A percentile compares a stretch with the other conserved stretches of the same genome.
Conservation (phyloP, 805 yeast species). For the Candida ortonii region DNA sequence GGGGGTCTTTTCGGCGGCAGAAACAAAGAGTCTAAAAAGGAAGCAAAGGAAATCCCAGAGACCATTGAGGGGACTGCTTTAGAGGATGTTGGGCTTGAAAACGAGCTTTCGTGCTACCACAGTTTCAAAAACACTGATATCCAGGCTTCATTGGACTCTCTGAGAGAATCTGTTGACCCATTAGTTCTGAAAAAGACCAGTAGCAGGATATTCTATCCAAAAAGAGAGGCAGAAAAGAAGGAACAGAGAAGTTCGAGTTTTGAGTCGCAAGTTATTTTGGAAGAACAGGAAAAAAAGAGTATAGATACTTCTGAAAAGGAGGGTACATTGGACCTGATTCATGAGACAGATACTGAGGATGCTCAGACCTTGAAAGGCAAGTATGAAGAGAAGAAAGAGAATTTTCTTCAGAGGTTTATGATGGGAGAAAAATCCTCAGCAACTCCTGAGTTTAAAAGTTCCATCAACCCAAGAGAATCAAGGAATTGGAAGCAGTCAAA, state of each 20-base stretch:
- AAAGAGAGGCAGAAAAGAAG: background rate
- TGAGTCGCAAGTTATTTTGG: background rate
- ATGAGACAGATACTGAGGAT: no score
- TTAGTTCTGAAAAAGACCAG: slow-evolving; percentile 16
- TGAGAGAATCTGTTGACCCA: slow-evolving; percentile 13
- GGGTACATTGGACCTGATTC: no score
- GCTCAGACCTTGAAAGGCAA: no score
- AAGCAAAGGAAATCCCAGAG: background rate
- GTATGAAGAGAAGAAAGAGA: no score
- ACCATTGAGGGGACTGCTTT: background rate
- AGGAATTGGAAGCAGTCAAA: no score
- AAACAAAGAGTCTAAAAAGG: background rate
- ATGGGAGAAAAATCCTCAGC: background rate
- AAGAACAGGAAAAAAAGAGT: background rate
- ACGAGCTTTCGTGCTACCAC: slow-evolving; percentile 17
- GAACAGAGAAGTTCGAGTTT: no score
- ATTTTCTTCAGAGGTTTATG: slow-evolving; percentile 1
- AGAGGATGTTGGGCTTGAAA: slow-evolving; percentile 1
- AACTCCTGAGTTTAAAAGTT: no score
- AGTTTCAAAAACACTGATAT: slow-evolving; percentile 14
- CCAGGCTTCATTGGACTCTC: slow-evolving; percentile 12
- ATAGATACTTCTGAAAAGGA: no score
- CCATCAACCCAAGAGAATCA: no score
- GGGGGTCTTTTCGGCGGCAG: slow-evolving; percentile 7
- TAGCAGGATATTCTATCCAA: slow-evolving; percentile 8